These are phyloP conservation scores for Haberlea rhodopensis DNA, from an alignment of 257 asterid species.

Conservation along the genomic window DNA sequence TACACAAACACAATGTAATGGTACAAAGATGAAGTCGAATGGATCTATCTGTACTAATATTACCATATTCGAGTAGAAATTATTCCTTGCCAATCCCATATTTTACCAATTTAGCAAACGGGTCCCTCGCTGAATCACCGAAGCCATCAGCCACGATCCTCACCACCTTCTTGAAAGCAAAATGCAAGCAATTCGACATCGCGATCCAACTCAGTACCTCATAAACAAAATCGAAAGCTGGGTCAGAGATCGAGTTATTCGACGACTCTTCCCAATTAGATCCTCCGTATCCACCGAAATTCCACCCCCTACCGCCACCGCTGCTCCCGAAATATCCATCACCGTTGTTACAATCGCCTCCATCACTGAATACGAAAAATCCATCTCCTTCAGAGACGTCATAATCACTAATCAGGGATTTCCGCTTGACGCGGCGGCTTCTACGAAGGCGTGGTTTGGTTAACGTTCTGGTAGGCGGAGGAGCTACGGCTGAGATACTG, in stretches of 20 bases:
- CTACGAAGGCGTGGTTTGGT: constrained; percentile 49
- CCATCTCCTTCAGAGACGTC: constrained; percentile 38
- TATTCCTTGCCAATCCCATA: constrained; percentile 1
- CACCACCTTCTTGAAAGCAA: constrained; percentile 64
- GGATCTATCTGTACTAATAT: constrained; percentile 26
- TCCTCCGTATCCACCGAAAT: constrained; percentile 62
- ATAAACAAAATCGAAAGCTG: constrained; percentile 87
- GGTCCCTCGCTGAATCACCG: constrained; percentile 49
- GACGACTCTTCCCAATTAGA: constrained; percentile 63
- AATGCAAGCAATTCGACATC: constrained; percentile 82
- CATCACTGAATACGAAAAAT: constrained; percentile 35
- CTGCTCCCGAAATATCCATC: constrained; percentile 51
- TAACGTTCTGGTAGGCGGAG: constrained; percentile 49
- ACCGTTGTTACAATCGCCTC: constrained; percentile 35
- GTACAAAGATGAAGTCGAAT: constrained; percentile 2
- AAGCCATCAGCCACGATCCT: constrained; percentile 51
- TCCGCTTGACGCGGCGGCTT: constrained; percentile 53
- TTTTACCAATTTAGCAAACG: constrained; percentile 50
- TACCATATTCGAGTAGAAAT: constrained; percentile 8
- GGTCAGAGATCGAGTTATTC: constrained; percentile 55
- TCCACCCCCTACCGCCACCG: constrained; percentile 68
- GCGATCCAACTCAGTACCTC: constrained; percentile 79
- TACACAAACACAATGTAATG: constrained; percentile 17
- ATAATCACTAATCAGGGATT: constrained; percentile 30
- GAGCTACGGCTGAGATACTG: constrained; percentile 53